Evolutionary conservation across 306 rosid species (phyloP).

Genomic region (Canavalia gladiata): DNA sequence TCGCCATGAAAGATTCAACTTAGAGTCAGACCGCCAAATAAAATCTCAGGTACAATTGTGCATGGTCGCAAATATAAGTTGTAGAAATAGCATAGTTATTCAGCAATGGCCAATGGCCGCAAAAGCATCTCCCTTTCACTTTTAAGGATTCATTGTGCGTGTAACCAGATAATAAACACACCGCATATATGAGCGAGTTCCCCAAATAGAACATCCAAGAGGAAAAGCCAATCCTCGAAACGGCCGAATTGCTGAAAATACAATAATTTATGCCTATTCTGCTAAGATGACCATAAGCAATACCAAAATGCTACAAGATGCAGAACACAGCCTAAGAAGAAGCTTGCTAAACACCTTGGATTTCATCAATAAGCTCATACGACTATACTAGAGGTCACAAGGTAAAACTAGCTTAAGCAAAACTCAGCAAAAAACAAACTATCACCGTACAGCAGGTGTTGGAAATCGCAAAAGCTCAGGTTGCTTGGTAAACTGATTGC

Average conservation of each 20-base stretch:
- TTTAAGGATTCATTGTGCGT: background rate
- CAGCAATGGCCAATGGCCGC: background rate
- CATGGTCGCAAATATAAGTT: background rate
- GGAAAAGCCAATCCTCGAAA: constrained; percentile 7
- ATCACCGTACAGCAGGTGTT: constrained; percentile 28
- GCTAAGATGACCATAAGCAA: constrained; percentile 16
- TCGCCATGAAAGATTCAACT: background rate
- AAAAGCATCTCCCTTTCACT: background rate
- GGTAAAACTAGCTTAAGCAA: constrained; percentile 40
- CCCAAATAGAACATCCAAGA: background rate
- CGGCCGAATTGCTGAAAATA: constrained; percentile 30
- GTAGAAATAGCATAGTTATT: background rate
- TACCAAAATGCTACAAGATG: constrained; percentile 33
- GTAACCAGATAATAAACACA: constrained; percentile 26
- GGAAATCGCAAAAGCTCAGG: constrained; percentile 34
- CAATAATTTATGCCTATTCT: constrained; percentile 35
- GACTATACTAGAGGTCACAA: constrained; percentile 46
- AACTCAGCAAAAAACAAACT: constrained; percentile 43
- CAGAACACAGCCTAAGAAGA: constrained; percentile 6
- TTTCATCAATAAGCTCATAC: constrained; percentile 48
- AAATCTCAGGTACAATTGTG: background rate
- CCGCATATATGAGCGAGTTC: constrained; percentile 15
- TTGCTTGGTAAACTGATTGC: constrained; percentile 8
- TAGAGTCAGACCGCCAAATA: background rate
- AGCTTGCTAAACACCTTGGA: constrained; percentile 36